Conservation (phyloP, 139 green algal species). For the Deuterostichococcus epilithicus region DNA sequence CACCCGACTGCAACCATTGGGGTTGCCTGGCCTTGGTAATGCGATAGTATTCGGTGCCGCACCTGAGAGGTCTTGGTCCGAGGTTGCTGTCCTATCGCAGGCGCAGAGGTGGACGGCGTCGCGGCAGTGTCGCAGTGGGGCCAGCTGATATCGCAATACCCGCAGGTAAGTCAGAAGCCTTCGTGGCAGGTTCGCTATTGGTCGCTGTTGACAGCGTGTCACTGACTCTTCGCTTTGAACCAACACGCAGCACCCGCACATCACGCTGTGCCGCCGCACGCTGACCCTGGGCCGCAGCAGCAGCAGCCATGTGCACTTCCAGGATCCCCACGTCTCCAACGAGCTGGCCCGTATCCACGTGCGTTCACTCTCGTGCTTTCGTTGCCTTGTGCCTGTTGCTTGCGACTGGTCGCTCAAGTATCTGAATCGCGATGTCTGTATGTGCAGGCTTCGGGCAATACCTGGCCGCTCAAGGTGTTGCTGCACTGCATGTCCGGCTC, state of each 20-base stretch:
- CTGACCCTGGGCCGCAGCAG: neutral
- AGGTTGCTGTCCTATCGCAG: neutral
- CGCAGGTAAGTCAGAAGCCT: neutral
- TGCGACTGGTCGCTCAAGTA: neutral
- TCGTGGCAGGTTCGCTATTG: neutral
- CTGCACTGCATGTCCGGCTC: neutral
- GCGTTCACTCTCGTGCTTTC: neutral
- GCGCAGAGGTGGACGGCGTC: neutral
- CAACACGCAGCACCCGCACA: neutral
- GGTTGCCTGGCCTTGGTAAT: too few species aligned
- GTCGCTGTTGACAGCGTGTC: neutral
- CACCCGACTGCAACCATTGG: too few species aligned
- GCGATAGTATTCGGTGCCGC: too few species aligned
- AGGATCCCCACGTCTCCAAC: neutral
- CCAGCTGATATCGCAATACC: neutral
- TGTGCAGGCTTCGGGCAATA: neutral
- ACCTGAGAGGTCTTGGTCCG: neutral
- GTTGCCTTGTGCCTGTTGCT: neutral
- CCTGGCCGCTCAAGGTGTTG: neutral
- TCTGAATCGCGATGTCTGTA: neutral
- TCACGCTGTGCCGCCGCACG: neutral
- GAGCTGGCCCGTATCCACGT: neutral
- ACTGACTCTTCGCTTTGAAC: neutral
- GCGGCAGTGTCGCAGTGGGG: neutral
- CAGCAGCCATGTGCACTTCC: neutral